Evolutionary conservation across 2,329 filamentous ascomycete genomes (phyloP), one percentile per base, ranked within the genome.

Genomic region (Sordariomycetes sp.): DNA sequence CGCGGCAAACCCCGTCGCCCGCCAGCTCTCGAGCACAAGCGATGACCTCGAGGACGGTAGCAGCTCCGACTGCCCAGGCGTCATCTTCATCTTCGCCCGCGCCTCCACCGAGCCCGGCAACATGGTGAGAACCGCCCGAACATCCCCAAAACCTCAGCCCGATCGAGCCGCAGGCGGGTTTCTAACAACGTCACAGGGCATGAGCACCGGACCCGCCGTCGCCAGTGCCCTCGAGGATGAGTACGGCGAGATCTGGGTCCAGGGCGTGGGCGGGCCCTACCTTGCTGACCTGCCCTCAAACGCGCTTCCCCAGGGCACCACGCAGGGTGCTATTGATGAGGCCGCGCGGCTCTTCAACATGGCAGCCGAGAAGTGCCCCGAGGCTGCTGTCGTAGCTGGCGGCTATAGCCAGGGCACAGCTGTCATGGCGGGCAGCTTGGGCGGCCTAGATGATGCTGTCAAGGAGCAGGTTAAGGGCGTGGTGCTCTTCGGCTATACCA

Each of bases 241-340:
- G 32, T 69, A 68, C 35, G 58, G 53, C 11, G 59, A 64, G n/a
- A 61, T 74, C 59, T 73, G 71, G 71, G 69, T 76, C 22, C 76
- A 78, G 61, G 76, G 76, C 18, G 72, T 79, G 14, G 71, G 71
- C 6, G 67, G 67, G 25, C 61, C 66, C 1, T 79, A 79, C 64
- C 64, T 58, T 1, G 74, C 73, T 0, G 61, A 61, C 1, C 48
- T 76, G 0, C 57, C 63, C 0, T 65, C 67, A 25, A 76, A 77
- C 60, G 65, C 68, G 48, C 66, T 74, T 1, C 69, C 72, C 3
- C 60, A 65, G 1, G 73, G 74, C 48, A 75, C 74, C 1, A 66
- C 67, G 34, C 48, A 51, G 3, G 67, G 60, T 5, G 71, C 73
- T 37, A 77, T 79, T 59, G 58, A 66, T 1, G 74, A 74, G 57